Evolutionary conservation across 257 asterid species (phyloP).

Genomic region (Echites panduratus): DNA sequence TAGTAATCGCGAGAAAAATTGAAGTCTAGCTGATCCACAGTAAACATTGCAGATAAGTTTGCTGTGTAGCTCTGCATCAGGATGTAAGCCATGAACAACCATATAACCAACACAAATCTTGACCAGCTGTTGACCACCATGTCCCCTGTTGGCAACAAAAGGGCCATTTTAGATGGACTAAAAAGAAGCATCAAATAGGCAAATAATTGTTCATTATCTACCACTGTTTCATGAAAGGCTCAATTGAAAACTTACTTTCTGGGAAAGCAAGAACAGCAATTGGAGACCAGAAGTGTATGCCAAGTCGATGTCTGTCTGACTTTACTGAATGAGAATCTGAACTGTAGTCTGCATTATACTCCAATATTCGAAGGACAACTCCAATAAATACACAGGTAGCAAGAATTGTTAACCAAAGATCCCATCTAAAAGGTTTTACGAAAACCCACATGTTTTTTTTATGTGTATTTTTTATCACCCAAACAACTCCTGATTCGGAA

Average conservation of each 20-base stretch:
- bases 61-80: constrained; percentile 66
- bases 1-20: constrained; percentile 25
- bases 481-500: constrained; percentile 50
- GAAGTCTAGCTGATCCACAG: constrained; percentile 43
- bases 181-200: neutral
- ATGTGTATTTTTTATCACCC: constrained; percentile 39
- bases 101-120: constrained; percentile 34
- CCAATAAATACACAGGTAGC: constrained; percentile 29
- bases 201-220: neutral
- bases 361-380: constrained; percentile 29
- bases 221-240: no score
- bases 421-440: constrained; percentile 40
- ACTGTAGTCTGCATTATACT: constrained; percentile 11
- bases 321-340: constrained; percentile 13
- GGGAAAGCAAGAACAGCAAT: constrained; percentile 61
- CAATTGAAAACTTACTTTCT: constrained; percentile 33
- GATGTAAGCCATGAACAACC: constrained; percentile 55
- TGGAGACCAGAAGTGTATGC: constrained; percentile 37
- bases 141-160: constrained; percentile 29
- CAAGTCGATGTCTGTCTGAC: constrained; percentile 11
- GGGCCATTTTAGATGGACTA: neutral
- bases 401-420: constrained; percentile 41
- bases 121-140: constrained; percentile 56
- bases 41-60: constrained; percentile 46
- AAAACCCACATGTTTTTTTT: constrained; percentile 54